Conservation (phyloP, 192 early-diverging fungal genomes). For the Coemansia sp. region DNA sequence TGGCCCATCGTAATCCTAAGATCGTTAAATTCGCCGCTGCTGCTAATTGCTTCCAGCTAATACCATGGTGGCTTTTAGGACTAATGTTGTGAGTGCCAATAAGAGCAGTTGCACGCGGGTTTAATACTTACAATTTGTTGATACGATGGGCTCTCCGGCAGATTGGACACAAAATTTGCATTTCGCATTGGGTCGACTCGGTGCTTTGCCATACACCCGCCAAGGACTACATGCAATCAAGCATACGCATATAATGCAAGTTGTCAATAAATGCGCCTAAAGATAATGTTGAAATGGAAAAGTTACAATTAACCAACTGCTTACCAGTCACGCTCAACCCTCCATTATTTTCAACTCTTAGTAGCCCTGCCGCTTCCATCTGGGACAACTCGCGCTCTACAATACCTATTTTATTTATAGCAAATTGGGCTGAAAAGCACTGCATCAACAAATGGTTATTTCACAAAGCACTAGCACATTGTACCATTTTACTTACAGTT, state of each 20-base stretch:
- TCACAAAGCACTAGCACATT: background rate
- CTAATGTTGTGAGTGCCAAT: too few relatives aligned
- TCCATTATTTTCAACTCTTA: background rate
- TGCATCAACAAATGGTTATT: too few relatives aligned
- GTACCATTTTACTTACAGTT: background rate
- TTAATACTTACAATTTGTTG: conserved; percentile 25
- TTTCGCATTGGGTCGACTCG: conserved; percentile 29
- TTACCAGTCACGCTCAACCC: background rate
- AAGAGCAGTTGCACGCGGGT: too few relatives aligned
- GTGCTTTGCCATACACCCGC: conserved; percentile 30
- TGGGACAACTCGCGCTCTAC: conserved; percentile 1
- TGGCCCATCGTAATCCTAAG: conserved; percentile 31
- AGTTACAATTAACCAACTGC: too few relatives aligned
- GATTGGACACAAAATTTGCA: background rate
- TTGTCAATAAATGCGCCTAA: too few relatives aligned
- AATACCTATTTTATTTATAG: background rate
- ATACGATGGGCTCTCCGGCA: conserved; percentile 21
- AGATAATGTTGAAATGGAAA: too few relatives aligned
- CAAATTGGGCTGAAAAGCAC: too few relatives aligned
- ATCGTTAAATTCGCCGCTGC: conserved; percentile 18
- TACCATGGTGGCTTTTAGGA: too few relatives aligned
- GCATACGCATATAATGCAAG: background rate
- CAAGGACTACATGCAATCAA: conserved; percentile 13
- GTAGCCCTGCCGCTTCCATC: background rate
- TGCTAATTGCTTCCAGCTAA: conserved; percentile 23